Conservation (phyloP, 768 basidiomycete species). For the Pisolithus marmoratus region DNA sequence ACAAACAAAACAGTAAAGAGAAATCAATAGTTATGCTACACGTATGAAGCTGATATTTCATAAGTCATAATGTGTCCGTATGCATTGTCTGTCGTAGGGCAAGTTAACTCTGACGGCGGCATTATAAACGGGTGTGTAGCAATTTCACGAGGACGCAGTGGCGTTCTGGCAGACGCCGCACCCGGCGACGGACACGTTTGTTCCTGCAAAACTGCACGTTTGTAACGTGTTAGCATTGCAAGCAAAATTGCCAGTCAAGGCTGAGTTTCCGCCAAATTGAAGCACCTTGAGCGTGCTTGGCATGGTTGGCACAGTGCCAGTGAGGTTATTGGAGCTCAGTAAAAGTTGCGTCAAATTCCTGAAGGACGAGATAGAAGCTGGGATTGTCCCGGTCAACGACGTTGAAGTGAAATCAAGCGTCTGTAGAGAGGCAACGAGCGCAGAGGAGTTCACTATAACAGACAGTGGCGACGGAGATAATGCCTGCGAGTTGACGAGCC, state of each 20-base stretch:
- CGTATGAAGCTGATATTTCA: too few species aligned
- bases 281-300: slow-evolving; percentile 32
- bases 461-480: slow-evolving; percentile 29
- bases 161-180: slow-evolving; percentile 19
- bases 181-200: slow-evolving; percentile 14
- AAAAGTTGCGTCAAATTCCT: slow-evolving; percentile 32
- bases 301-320: slow-evolving; percentile 30
- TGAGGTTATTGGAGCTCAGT: slow-evolving; percentile 34
- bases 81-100: neutral
- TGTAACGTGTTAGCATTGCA: slow-evolving; percentile 11
- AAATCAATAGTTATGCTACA: neutral
- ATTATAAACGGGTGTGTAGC: neutral
- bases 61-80: too few species aligned
- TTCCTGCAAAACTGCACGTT: slow-evolving; percentile 20
- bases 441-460: slow-evolving; percentile 24
- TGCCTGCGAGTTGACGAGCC: slow-evolving; percentile 33
- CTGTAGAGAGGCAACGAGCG: slow-evolving; percentile 28
- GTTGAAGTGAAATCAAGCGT: slow-evolving; percentile 37
- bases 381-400: slow-evolving; percentile 34
- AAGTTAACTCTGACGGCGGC: neutral
- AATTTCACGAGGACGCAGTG: neutral
- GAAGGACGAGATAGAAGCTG: slow-evolving; percentile 28
- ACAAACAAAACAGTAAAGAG: neutral
- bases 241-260: slow-evolving; percentile 25
- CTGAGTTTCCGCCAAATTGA: slow-evolving; percentile 32